Conservation (phyloP, 306 rosid species). For the Aeschynomene evenia region DNA sequence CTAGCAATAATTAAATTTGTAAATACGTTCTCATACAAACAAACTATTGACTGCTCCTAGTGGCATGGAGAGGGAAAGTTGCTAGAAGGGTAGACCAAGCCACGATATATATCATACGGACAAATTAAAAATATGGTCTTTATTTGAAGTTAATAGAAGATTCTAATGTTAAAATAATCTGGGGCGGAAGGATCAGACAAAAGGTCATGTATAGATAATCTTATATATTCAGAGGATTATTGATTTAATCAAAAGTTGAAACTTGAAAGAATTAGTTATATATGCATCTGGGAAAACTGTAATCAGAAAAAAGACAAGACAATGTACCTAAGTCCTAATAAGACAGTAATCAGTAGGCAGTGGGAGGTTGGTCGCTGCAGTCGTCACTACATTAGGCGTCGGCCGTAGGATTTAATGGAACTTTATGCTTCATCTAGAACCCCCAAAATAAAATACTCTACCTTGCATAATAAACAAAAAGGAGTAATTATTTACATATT, state of each 20-base stretch:
- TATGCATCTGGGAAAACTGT: too few relatives aligned
- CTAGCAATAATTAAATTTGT: too few relatives aligned
- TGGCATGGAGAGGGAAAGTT: not conserved
- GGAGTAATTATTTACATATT: too few relatives aligned
- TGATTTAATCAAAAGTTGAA: not conserved
- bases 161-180: not conserved
- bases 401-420: not conserved
- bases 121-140: not conserved
- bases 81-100: not conserved
- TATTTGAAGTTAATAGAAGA: not conserved
- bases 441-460: not conserved
- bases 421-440: slow-evolving; percentile 7
- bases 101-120: not conserved
- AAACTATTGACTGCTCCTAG: too few relatives aligned
- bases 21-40: too few relatives aligned
- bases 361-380: not conserved
- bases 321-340: slow-evolving; percentile 6
- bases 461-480: too few relatives aligned
- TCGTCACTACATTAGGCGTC: not conserved
- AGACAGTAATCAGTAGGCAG: not conserved
- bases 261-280: too few relatives aligned
- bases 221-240: too few relatives aligned
- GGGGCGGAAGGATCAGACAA: not conserved
- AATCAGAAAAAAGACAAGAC: slow-evolving; percentile 4
- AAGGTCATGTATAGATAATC: not conserved